Evolutionary conservation across 441 rosid genomes (phyloP).

Genomic region (Erysimum cheiri): DNA sequence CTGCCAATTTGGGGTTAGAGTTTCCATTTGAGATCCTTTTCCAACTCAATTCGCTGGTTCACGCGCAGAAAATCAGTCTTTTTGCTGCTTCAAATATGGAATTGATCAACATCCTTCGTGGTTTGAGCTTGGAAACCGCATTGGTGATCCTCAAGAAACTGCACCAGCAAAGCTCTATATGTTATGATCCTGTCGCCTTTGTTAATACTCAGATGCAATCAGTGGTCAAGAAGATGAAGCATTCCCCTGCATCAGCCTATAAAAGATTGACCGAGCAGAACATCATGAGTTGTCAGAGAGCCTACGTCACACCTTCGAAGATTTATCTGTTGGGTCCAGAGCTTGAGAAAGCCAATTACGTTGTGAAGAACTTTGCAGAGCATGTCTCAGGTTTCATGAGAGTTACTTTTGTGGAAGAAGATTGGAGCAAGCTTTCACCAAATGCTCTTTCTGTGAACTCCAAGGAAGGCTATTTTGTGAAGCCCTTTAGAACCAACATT

Average conservation of each 20-base stretch:
- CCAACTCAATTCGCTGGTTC: constrained; percentile 85
- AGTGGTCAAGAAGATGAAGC: constrained; percentile 48
- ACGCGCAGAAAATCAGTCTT: constrained; percentile 76
- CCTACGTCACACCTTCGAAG: constrained; percentile 77
- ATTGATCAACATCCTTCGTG: constrained; percentile 55
- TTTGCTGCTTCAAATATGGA: constrained; percentile 51
- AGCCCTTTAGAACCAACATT: constrained; percentile 72
- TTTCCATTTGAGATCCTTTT: constrained; percentile 74
- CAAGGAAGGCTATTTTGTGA: constrained; percentile 66
- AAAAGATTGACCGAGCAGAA: constrained; percentile 56
- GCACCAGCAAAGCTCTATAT: constrained; percentile 64
- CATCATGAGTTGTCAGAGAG: constrained; percentile 85
- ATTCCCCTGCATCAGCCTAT: constrained; percentile 47
- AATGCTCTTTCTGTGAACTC: constrained; percentile 71
- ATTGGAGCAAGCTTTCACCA: constrained; percentile 83
- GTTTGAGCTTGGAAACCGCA: constrained; percentile 55
- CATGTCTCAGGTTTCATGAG: constrained; percentile 84
- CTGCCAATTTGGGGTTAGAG: constrained; percentile 40
- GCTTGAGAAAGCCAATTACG: constrained; percentile 85
- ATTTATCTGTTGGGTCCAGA: constrained; percentile 95
- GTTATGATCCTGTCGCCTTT: constrained; percentile 68
- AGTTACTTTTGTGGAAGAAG: constrained; percentile 93
- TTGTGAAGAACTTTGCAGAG: constrained; percentile 74
- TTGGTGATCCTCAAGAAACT: constrained; percentile 66
- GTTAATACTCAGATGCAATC: constrained; percentile 53